A percentile compares a stretch with the other conserved stretches of the same genome.
These are phyloP conservation scores for Mycena vitilis DNA, from an alignment of 768 basidiomycete genomes.

Conservation along the genomic window DNA sequence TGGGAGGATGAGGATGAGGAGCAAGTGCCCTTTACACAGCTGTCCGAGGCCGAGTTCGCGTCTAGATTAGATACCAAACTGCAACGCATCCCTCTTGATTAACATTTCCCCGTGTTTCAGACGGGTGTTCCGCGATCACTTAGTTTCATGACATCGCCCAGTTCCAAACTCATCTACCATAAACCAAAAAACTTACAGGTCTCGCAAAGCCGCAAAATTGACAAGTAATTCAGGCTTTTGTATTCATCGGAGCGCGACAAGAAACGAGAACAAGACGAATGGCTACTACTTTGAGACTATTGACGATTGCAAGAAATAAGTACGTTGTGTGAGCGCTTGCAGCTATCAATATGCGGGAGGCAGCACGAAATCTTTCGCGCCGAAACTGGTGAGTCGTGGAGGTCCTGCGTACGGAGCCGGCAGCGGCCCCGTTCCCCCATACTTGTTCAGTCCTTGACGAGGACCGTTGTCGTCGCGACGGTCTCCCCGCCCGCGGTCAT, in stretches of 20 bases:
- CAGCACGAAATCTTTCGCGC: conserved; percentile 12
- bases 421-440: conserved; percentile 20
- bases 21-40: neutral
- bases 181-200: no score
- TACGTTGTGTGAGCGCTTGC: conserved; percentile 1
- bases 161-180: no score
- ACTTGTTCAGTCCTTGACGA: conserved; percentile 1
- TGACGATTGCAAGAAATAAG: conserved; percentile 25
- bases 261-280: neutral
- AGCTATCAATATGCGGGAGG: conserved; percentile 27
- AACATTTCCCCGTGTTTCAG: no score
- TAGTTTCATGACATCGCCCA: no score
- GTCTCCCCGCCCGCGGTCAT: neutral
- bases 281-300: conserved; percentile 6
- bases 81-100: no score
- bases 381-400: conserved; percentile 27
- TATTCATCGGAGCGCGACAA: conserved; percentile 17
- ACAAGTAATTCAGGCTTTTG: neutral
- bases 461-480: neutral
- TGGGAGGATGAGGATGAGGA: neutral
- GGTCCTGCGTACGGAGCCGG: conserved; percentile 22
- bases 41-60: no score
- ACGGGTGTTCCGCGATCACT: no score
- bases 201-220: no score
- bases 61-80: no score